phyloP scores from a whole-genome alignment of 257 asterid genomes.

The Ehretia macrophylla region DNA sequence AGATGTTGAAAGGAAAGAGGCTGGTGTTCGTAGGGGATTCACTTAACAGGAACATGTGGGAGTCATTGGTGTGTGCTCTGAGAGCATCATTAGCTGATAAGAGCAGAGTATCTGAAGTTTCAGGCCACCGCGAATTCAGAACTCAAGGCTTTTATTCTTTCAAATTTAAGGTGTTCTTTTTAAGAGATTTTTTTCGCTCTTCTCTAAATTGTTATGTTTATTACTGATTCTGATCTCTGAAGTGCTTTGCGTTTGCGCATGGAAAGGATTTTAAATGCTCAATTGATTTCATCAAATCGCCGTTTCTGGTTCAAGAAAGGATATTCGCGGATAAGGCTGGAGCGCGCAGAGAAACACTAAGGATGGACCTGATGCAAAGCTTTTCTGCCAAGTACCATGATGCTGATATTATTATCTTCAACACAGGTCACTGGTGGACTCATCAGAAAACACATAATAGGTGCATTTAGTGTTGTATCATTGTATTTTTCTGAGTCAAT shows the following conservation, averaged over 20 bases:
- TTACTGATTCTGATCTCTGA: neutral
- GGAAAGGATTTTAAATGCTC: slow-evolving; percentile 49
- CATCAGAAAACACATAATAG: slow-evolving; percentile 47
- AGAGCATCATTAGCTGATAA: slow-evolving; percentile 31
- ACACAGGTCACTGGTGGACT: slow-evolving; percentile 87
- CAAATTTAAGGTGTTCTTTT: slow-evolving; percentile 36
- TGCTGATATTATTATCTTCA: slow-evolving; percentile 60
- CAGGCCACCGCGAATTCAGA: slow-evolving; percentile 39
- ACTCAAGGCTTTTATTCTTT: slow-evolving; percentile 47
- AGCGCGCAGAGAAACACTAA: slow-evolving; percentile 42
- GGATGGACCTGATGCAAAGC: slow-evolving; percentile 45
- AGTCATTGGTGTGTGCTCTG: slow-evolving; percentile 49
- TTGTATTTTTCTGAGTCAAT: too few relatives aligned
- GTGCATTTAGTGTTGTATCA: slow-evolving; percentile 20
- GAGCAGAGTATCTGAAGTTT: slow-evolving; percentile 37
- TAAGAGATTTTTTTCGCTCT: neutral
- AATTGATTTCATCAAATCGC: slow-evolving; percentile 51
- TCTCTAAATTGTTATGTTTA: neutral
- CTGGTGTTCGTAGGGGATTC: slow-evolving; percentile 71
- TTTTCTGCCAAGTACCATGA: slow-evolving; percentile 32
- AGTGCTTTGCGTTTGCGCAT: neutral
- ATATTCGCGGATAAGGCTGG: slow-evolving; percentile 34
- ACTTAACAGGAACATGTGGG: slow-evolving; percentile 70
- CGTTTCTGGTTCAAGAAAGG: slow-evolving; percentile 67
- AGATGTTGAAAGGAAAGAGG: slow-evolving; percentile 45